Conservation (phyloP, 768 basidiomycete genomes). For the Phanerochaete carnosa region DNA sequence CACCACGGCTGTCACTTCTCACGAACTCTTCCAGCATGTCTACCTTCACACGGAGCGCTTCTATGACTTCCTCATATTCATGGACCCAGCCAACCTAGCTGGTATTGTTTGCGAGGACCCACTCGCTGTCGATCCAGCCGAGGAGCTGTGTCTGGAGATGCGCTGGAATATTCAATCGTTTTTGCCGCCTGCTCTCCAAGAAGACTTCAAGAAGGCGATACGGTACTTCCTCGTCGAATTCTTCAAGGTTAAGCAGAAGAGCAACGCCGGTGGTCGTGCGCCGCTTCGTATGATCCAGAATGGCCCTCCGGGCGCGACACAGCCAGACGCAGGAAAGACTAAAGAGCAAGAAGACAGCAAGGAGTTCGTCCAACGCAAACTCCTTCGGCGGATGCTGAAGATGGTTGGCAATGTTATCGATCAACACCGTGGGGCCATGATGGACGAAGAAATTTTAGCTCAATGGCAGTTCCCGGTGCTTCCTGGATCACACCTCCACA, state of each 20-base stretch:
- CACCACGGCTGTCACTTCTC: slow-evolving; percentile 86
- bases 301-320: slow-evolving; percentile 58
- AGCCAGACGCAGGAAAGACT: slow-evolving; percentile 61
- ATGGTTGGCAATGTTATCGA: slow-evolving; percentile 61
- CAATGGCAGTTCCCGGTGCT: slow-evolving; percentile 80
- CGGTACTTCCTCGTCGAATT: slow-evolving; percentile 85
- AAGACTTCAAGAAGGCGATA: slow-evolving; percentile 67
- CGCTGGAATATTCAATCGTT: slow-evolving; percentile 92
- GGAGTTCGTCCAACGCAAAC: slow-evolving; percentile 73
- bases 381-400: slow-evolving; percentile 79
- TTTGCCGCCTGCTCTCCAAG: slow-evolving; percentile 79
- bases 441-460: slow-evolving; percentile 48
- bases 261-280: slow-evolving; percentile 54
- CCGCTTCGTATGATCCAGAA: slow-evolving; percentile 75
- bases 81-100: slow-evolving; percentile 92
- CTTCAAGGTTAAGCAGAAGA: slow-evolving; percentile 68
- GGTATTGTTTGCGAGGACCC: slow-evolving; percentile 87
- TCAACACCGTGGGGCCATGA: slow-evolving; percentile 55
- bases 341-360: slow-evolving; percentile 67
- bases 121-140: slow-evolving; percentile 60
- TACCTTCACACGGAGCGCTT: slow-evolving; percentile 82
- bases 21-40: slow-evolving; percentile 94
- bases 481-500: slow-evolving; percentile 79
- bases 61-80: slow-evolving; percentile 93
- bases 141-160: slow-evolving; percentile 73